Evolutionary conservation across 2,329 filamentous ascomycete species (phyloP), one percentile per base, ranked within the genome.

Genomic region (Chalaropsis thielavioides): DNA sequence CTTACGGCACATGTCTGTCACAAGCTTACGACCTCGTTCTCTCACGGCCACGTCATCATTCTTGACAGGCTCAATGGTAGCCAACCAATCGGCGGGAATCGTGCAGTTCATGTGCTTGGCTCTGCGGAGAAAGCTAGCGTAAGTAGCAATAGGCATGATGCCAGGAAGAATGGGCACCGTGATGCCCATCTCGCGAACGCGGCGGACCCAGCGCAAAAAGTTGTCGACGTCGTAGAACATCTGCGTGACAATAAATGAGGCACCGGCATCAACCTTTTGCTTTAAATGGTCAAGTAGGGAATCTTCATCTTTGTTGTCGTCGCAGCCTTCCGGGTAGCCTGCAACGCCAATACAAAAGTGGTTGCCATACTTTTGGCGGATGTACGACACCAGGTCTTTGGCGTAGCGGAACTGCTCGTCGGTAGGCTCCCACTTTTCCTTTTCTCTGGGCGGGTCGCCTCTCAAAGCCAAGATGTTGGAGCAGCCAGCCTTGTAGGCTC

Each of bases 211-310:
- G 63, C 86, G 83, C 64, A 97, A 76, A 76, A 99, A 99, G 73
- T 94, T 92, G 72, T 99, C 92, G 61, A 85, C 92, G 72, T 99
- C 92, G 79, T 99, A 99, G 77, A 97, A 97, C 94, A 99, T 99
- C 77, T 99, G 94, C 0, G 94, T 97, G 64, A 99, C 89, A 69
- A 99, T 89, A 74, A 97, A 99, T 6, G 88, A 87, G 68, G 88
- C 92, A 62, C 94, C 94, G 67, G 90, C 89, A 73, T 99, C 94
- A 41, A 97, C 87, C 79, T 99, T 99, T 75, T 97, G 89, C 78
- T 97, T 97, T 72, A 99, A 77, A 74, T 97, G 94, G 69, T 94
- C 87, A 68, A 99, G 84, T 71, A 99, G 81, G 67, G 83, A 76
- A 59, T 96, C 91, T 63, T 90, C 87, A 71, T 96, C 86, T 71